Percentiles rank a stretch among this genome's conserved stretches.
phyloP scores from a whole-genome alignment of 2,329 filamentous ascomycete genomes.

The Xylaria sp. region DNA sequence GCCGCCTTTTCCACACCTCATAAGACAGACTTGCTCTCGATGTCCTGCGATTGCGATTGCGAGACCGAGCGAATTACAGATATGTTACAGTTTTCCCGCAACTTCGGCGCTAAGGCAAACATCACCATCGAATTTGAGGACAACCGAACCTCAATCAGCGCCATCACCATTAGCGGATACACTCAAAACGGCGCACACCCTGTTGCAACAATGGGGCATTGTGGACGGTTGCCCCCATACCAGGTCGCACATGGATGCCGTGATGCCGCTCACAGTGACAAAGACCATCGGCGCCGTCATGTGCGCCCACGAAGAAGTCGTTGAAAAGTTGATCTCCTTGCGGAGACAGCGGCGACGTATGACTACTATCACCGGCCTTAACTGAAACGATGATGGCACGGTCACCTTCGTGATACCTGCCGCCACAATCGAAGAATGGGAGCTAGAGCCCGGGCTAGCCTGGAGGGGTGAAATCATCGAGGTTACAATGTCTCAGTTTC shows the following conservation, averaged over 20 bases:
- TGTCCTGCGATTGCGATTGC: too few relatives aligned
- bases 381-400: too few relatives aligned
- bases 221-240: constrained; percentile 25
- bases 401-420: background rate
- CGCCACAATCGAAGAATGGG: constrained; percentile 10
- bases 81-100: too few relatives aligned
- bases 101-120: too few relatives aligned
- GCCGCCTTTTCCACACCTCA: too few relatives aligned
- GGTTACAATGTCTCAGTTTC: too few relatives aligned
- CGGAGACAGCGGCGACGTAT: background rate
- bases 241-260: constrained; percentile 14
- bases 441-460: constrained; percentile 22
- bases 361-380: too few relatives aligned
- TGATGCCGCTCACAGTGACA: constrained; percentile 21
- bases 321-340: constrained; percentile 2
- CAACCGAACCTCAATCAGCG: too few relatives aligned
- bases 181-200: constrained; percentile 9
- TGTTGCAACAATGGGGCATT: constrained; percentile 26
- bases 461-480: too few relatives aligned
- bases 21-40: too few relatives aligned
- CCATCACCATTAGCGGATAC: background rate
- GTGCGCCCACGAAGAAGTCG: constrained; percentile 14
- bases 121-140: too few relatives aligned
- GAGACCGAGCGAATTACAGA: too few relatives aligned
- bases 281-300: constrained; percentile 19